Evolutionary conservation across 2,329 filamentous ascomycete genomes (phyloP), one percentile per base, ranked within the genome.

Genomic region (Alternaria conjuncta): DNA sequence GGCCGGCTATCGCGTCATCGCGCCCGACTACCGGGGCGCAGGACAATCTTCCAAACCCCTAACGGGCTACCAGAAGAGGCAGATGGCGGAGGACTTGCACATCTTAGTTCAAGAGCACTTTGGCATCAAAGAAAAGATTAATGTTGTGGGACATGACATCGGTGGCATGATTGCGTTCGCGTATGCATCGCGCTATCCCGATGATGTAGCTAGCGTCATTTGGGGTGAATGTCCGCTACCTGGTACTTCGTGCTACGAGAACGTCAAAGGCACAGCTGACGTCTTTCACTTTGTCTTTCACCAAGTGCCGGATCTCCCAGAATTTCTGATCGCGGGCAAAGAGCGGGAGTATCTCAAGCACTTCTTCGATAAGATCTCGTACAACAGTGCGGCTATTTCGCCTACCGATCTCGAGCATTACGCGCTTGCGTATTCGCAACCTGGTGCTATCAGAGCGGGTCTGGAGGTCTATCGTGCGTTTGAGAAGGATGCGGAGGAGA

Each of bases 121-220:
- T 0, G 65, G 68, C 0, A 78, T 83, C 68, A 74, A 72, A 13
- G 71, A 79, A 13, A 75, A 79, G 12, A 72, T 83, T 5, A 81
- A 84, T 60, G 68, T 84, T 4, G 78, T 85, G 0, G 83, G 83
- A 10, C 82, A 85, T 56, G 83, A 85, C 58, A 84, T 85, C 20
- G 82, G 83, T 15, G 82, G 82, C 45, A 84, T 84, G 82, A 78
- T 85, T 25, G 81, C 81, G 0, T 80, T 81, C 61, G 78, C 81
- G 5, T 82, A 82, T 61, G 82, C 79, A 5, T 68, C 74, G 2
- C 76, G 74, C 2, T 81, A 79, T 47, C 73, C 82, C 0, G 67
- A 76, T 2, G 63, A 75, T 36, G 75, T 78, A 0, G 74, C 73
- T 2, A 81, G 74, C 81, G 82, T 62, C 2, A 46, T 60, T 1